A percentile compares a stretch with the other conserved stretches of the same genome.
Conservation (phyloP, 2,329 filamentous ascomycete species). For the Pestalotiopsis sp. region DNA sequence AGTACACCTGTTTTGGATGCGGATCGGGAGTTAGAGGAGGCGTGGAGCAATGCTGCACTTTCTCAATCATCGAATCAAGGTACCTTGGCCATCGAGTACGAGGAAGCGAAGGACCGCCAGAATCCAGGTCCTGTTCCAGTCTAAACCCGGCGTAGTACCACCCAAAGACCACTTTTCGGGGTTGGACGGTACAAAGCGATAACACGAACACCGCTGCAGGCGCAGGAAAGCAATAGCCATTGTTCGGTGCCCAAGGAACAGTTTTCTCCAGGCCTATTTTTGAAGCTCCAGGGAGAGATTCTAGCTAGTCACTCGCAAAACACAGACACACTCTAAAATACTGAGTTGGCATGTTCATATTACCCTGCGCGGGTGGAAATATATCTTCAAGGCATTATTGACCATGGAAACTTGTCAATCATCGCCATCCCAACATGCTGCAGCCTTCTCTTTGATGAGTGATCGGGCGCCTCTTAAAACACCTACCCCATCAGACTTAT, state of each 20-base stretch:
- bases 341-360: too few species aligned
- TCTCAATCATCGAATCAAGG: background rate
- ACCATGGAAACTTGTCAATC: too few species aligned
- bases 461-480: too few species aligned
- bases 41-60: background rate
- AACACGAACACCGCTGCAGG: background rate
- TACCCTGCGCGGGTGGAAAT: too few species aligned
- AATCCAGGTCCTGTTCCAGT: background rate
- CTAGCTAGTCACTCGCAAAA: background rate
- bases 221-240: background rate
- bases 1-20: background rate
- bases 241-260: background rate
- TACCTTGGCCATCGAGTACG: background rate
- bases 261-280: background rate
- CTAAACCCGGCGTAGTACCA: background rate
- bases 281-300: background rate
- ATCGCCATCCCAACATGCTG: too few species aligned
- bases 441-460: too few species aligned
- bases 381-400: too few species aligned
- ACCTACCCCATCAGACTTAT: too few species aligned
- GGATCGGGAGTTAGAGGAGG: background rate
- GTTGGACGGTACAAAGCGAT: background rate
- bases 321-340: too few species aligned
- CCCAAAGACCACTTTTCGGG: background rate
- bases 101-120: background rate